phyloP scores from a whole-genome alignment of 306 rosid genomes.

The Oxytropis ochrocephala region DNA sequence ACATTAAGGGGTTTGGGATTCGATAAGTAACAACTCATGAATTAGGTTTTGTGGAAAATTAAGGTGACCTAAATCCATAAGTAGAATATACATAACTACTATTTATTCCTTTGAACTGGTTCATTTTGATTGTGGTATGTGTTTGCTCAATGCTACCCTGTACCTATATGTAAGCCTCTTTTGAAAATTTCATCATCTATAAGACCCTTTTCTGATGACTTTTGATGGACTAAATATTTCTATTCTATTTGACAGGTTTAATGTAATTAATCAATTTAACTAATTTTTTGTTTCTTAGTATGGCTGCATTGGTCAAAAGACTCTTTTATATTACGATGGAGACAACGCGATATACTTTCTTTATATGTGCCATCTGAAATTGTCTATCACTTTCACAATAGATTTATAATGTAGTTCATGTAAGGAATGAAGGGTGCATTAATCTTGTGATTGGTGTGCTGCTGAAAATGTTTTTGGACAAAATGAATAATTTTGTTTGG shows the following conservation, averaged over 20 bases:
- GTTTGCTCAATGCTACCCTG: too few relatives aligned
- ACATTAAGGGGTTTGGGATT: background rate
- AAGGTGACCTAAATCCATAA: background rate
- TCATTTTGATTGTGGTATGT: background rate
- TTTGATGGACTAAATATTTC: too few relatives aligned
- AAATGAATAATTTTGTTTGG: background rate
- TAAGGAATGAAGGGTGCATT: background rate
- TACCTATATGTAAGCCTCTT: too few relatives aligned
- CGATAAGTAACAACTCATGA: background rate
- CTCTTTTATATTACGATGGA: too few relatives aligned
- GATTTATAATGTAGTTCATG: background rate
- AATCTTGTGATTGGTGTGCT: conserved; percentile 4
- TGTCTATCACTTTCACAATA: background rate
- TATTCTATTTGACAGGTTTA: too few relatives aligned
- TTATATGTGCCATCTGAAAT: background rate
- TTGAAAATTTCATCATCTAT: too few relatives aligned
- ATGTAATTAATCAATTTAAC: too few relatives aligned
- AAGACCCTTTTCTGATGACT: too few relatives aligned
- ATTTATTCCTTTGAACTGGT: background rate
- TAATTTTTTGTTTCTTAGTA: too few relatives aligned
- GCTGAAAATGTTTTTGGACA: conserved; percentile 2
- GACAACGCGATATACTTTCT: background rate
- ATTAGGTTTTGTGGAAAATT: background rate
- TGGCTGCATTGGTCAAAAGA: too few relatives aligned
- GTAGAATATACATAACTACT: background rate